Conservation (phyloP, 768 basidiomycete genomes). For the Pleurotus eryngii region DNA sequence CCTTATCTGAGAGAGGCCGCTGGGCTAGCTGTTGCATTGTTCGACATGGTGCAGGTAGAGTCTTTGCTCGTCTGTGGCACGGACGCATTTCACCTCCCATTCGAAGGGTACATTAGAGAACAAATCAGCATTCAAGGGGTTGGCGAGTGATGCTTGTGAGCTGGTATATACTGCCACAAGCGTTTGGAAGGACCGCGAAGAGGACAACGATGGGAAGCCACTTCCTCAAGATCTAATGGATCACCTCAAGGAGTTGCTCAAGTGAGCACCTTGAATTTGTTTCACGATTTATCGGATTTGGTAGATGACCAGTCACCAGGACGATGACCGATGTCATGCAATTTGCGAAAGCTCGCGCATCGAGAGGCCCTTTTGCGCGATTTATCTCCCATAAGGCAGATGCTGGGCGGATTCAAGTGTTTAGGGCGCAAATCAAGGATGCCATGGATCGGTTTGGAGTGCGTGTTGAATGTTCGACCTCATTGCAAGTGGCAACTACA, state of each 20-base stretch:
- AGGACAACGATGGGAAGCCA: constrained; percentile 12
- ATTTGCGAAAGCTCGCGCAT: constrained; percentile 14
- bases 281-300: not conserved
- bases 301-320: constrained; percentile 7
- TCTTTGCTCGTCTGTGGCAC: no score
- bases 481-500: not conserved
- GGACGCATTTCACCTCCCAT: no score
- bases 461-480: not conserved
- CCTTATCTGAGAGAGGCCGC: constrained; percentile 22
- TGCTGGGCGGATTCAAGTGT: constrained; percentile 14
- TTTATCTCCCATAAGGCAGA: constrained; percentile 14
- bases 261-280: constrained; percentile 7
- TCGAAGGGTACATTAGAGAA: constrained; percentile 9
- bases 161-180: constrained; percentile 18
- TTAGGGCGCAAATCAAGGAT: constrained; percentile 16
- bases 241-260: constrained; percentile 14
- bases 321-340: constrained; percentile 14
- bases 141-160: constrained; percentile 22
- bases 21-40: constrained; percentile 14
- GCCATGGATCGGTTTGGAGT: constrained; percentile 24
- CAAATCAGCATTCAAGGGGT: constrained; percentile 17
- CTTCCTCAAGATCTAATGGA: constrained; percentile 12
- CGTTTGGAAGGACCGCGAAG: constrained; percentile 12
- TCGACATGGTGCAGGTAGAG: constrained; percentile 16
- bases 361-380: constrained; percentile 10